Conservation (phyloP, 139 green algal genomes). For the Coelastrella sp. region DNA sequence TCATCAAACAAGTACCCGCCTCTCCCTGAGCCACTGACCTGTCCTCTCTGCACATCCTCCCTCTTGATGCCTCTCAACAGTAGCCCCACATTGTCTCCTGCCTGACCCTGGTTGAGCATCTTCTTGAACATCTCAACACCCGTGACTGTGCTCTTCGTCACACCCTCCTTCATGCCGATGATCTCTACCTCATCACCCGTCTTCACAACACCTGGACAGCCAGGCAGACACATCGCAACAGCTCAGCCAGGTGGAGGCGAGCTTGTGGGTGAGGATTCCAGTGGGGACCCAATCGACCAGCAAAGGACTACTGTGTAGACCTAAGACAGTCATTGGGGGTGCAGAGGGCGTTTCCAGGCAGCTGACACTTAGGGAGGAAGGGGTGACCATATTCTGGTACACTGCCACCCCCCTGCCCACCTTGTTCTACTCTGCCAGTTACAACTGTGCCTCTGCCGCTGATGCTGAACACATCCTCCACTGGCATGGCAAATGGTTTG, state of each 20-base stretch:
- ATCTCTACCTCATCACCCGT: slow-evolving; percentile 95
- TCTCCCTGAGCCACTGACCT: slow-evolving; percentile 61
- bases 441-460: slow-evolving; percentile 95
- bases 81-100: slow-evolving; percentile 97
- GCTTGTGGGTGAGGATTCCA: no score
- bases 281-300: no score
- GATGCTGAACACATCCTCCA: slow-evolving; percentile 99
- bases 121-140: slow-evolving; percentile 99
- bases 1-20: neutral
- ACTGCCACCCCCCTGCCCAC: slow-evolving; percentile 29
- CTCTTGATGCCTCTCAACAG: slow-evolving; percentile 96
- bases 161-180: slow-evolving; percentile 83
- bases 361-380: no score
- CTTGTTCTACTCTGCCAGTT: slow-evolving; percentile 95
- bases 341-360: no score
- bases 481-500: slow-evolving; percentile 97
- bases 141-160: slow-evolving; percentile 91
- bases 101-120: slow-evolving; percentile 89
- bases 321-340: no score
- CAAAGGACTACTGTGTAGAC: no score
- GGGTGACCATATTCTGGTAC: no score
- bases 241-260: neutral
- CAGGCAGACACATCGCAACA: neutral
- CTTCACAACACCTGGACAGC: slow-evolving; percentile 84
- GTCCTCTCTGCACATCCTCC: slow-evolving; percentile 93